Conservation (phyloP, 345 rosid species). For the Aquilaria sinensis region DNA sequence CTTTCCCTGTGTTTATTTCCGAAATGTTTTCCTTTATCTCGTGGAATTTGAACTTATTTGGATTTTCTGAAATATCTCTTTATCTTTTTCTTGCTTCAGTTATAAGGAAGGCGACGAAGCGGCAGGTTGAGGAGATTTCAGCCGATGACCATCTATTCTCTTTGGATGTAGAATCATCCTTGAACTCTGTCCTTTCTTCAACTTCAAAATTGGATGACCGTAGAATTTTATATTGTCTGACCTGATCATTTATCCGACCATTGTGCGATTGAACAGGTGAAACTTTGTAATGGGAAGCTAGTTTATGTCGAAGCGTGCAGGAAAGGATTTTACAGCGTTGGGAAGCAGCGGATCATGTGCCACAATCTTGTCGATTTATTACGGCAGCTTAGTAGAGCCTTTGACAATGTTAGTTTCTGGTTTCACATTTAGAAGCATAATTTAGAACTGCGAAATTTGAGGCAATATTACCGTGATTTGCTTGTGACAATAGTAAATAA, state of each 20-base stretch:
- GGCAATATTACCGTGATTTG: no score
- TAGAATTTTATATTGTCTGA: background rate
- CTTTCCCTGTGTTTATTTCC: conserved; percentile 8
- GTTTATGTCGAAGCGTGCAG: conserved; percentile 77
- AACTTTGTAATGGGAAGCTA: conserved; percentile 91
- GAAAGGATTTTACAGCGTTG: conserved; percentile 71
- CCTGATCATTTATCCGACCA: background rate
- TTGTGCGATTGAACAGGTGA: conserved; percentile 46
- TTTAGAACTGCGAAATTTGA: no score
- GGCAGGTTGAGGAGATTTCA: conserved; percentile 50
- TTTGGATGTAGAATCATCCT: conserved; percentile 51
- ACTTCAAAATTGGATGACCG: background rate
- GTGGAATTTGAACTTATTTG: conserved; percentile 12
- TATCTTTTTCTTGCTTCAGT: conserved; percentile 29
- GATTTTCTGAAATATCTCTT: background rate
- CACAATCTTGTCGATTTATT: conserved; percentile 92
- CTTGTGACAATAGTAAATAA: no score
- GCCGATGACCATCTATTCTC: conserved; percentile 81
- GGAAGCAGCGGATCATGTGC: conserved; percentile 69
- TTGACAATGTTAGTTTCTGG: conserved; percentile 55
- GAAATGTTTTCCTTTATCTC: background rate
- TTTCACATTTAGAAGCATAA: no score
- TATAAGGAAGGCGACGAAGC: conserved; percentile 47
- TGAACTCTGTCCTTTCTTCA: background rate
- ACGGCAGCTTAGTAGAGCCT: conserved; percentile 87